Conservation (phyloP, 257 asterid species). For the Solanum medicagineum region DNA sequence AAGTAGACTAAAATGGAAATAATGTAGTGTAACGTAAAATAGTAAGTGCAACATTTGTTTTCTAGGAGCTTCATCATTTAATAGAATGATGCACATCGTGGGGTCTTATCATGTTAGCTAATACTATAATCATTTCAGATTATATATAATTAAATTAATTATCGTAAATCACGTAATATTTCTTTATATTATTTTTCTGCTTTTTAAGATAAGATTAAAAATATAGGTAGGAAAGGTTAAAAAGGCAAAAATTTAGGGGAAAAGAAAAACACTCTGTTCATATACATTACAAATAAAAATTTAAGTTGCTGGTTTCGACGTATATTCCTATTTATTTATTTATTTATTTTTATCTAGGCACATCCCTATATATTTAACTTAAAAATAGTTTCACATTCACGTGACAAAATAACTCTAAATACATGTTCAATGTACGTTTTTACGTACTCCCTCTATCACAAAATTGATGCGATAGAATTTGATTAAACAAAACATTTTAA, state of each 20-base stretch:
- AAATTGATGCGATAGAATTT: neutral
- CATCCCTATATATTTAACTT: neutral
- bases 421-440: neutral
- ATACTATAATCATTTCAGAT: neutral
- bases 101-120: neutral
- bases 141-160: neutral
- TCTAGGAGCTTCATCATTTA: neutral
- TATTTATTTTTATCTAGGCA: neutral
- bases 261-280: neutral
- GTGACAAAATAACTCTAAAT: neutral
- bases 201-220: neutral
- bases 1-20: neutral
- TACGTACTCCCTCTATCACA: rapidly evolving
- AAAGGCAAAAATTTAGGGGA: neutral
- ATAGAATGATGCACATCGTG: neutral
- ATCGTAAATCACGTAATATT: neutral
- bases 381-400: neutral
- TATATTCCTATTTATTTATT: neutral
- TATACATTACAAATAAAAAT: neutral
- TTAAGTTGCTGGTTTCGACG: neutral
- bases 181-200: neutral
- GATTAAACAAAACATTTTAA: neutral
- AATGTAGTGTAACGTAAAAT: neutral
- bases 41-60: neutral
- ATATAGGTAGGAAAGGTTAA: no score